phyloP scores from a whole-genome alignment of 352 stramenopile genomes.

The Elongisporangium anandrum region DNA sequence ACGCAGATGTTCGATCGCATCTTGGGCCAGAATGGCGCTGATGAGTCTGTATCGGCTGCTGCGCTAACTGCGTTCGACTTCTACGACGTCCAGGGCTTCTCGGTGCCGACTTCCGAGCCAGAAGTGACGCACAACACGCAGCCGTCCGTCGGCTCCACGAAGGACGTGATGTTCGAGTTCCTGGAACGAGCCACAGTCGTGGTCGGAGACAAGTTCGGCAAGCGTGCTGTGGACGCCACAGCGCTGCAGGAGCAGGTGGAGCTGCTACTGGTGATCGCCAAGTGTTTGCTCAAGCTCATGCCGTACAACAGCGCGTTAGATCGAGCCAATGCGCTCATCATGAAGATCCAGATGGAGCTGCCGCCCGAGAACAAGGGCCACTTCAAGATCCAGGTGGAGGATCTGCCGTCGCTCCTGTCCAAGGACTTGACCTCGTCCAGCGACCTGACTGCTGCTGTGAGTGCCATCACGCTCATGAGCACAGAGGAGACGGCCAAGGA shows the following conservation, averaged over 20 bases:
- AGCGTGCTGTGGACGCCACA: conserved; percentile 45
- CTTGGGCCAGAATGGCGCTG: conserved; percentile 9
- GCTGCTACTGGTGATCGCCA: conserved; percentile 51
- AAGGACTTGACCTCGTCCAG: conserved; percentile 16
- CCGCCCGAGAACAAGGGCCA: conserved; percentile 47
- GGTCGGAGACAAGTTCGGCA: conserved; percentile 46
- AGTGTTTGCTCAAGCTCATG: conserved; percentile 42
- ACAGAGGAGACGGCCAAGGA: conserved; percentile 47
- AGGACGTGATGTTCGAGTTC: conserved; percentile 50
- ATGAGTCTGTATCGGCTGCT: conserved; percentile 1
- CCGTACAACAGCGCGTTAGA: conserved; percentile 41
- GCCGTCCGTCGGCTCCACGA: conserved; percentile 29
- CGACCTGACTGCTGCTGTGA: conserved; percentile 26
- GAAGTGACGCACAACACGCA: conserved; percentile 23
- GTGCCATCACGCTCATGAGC: conserved; percentile 56
- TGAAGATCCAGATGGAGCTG: conserved; percentile 35
- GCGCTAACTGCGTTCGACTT: conserved; percentile 46
- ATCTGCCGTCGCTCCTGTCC: conserved; percentile 24
- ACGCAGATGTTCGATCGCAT: conserved; percentile 46
- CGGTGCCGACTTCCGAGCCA: conserved; percentile 20
- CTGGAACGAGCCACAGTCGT: conserved; percentile 56
- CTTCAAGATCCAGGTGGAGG: conserved; percentile 39
- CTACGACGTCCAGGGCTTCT: conserved; percentile 40
- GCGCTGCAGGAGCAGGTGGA: conserved; percentile 51
- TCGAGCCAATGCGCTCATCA: conserved; percentile 24